A percentile compares a stretch with the other conserved stretches of the same genome.
Conservation (phyloP, 2,329 filamentous ascomycete genomes). For the Tolypocladium endophyticum region DNA sequence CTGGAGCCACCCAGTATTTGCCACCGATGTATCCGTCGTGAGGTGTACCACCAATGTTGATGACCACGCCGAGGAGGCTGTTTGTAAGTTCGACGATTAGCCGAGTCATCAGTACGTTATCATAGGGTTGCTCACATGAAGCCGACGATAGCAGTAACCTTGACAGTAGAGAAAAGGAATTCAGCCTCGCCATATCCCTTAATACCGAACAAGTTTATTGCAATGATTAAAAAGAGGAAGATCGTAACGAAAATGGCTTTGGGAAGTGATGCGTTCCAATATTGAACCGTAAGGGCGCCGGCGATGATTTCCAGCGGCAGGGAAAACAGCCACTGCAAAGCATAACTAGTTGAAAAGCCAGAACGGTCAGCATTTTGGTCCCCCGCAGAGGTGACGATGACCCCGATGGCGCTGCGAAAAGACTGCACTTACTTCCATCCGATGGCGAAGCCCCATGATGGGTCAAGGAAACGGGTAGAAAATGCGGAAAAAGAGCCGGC, state of each 20-base stretch:
- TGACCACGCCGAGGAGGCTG: constrained; percentile 72
- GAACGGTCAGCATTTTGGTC: background rate
- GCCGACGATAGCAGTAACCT: constrained; percentile 74
- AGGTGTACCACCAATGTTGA: constrained; percentile 73
- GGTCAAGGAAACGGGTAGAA: constrained; percentile 88
- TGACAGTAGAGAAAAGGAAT: constrained; percentile 78
- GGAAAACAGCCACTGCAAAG: constrained; percentile 76
- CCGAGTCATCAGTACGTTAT: background rate
- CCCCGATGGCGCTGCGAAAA: background rate
- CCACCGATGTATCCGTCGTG: constrained; percentile 70
- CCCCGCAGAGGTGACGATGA: no score
- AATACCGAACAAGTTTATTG: constrained; percentile 81
- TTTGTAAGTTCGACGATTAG: background rate
- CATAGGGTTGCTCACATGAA: constrained; percentile 55
- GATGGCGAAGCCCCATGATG: constrained; percentile 92
- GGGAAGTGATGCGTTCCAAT: constrained; percentile 58
- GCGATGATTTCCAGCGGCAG: constrained; percentile 81
- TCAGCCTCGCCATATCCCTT: constrained; percentile 85
- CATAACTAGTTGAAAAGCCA: constrained; percentile 47
- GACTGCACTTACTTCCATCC: constrained; percentile 65
- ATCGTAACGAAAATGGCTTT: constrained; percentile 72
- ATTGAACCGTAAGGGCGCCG: constrained; percentile 72
- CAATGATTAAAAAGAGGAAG: constrained; percentile 65
- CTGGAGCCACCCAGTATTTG: constrained; percentile 64
- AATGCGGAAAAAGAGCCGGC: constrained; percentile 88